phyloP scores from a whole-genome alignment of 2,329 filamentous ascomycete species.

The Periconia digitata region DNA sequence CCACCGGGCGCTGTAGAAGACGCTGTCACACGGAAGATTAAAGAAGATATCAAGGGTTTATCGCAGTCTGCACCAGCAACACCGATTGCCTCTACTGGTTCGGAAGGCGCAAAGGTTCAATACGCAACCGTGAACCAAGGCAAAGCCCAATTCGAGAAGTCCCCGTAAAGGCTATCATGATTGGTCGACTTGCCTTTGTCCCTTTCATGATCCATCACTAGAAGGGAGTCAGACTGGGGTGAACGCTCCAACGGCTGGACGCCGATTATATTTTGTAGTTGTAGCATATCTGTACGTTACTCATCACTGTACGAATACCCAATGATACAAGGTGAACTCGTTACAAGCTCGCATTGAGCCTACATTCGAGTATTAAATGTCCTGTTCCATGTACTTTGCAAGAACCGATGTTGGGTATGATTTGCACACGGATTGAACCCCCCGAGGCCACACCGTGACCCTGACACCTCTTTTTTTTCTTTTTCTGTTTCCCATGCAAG shows the following conservation, averaged over 20 bases:
- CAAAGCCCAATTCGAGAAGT: constrained; percentile 27
- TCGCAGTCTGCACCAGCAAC: constrained; percentile 15
- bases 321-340: neutral
- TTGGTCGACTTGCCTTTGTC: neutral
- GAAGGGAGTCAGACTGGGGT: no score
- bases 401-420: no score
- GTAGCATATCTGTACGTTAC: constrained; percentile 9
- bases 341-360: neutral
- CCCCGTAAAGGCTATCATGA: neutral
- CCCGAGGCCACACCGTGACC: no score
- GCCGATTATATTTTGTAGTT: no score
- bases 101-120: constrained; percentile 18
- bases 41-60: constrained; percentile 40
- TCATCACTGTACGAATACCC: neutral
- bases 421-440: no score
- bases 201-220: no score
- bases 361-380: neutral
- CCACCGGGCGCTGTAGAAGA: constrained; percentile 70
- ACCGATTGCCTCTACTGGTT: constrained; percentile 14
- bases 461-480: no score
- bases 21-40: constrained; percentile 46
- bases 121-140: constrained; percentile 31
- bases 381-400: neutral
- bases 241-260: no score
- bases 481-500: no score